Percentiles rank a stretch among this genome's conserved stretches.
These are phyloP conservation scores for Leccinum truebloodii DNA, from an alignment of 768 basidiomycete species.

Conservation along the genomic window DNA sequence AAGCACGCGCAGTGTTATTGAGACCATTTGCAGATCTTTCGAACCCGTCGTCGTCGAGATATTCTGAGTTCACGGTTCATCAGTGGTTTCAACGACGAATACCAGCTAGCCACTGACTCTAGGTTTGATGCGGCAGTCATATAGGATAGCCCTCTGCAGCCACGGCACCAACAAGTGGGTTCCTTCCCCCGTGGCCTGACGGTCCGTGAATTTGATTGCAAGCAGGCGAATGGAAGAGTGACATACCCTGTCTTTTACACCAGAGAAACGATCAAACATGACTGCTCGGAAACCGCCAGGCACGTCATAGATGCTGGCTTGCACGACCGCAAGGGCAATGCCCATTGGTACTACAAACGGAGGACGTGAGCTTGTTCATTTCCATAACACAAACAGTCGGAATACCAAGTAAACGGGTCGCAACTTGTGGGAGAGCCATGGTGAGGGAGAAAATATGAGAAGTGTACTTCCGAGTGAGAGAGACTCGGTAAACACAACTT, in stretches of 20 bases:
- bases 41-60: slow-evolving; percentile 99
- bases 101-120: slow-evolving; percentile 53
- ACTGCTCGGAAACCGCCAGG: slow-evolving; percentile 93
- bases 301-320: slow-evolving; percentile 67
- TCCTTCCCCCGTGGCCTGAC: slow-evolving; percentile 84
- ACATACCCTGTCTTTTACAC: slow-evolving; percentile 77
- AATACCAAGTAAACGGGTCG: slow-evolving; percentile 51
- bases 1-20: slow-evolving; percentile 93
- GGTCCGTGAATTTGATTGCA: not conserved
- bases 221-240: not conserved
- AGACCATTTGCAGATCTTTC: slow-evolving; percentile 98
- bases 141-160: slow-evolving; percentile 94
- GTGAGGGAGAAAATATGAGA: not conserved
- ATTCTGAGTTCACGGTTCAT: slow-evolving; percentile 54
- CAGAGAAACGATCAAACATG: slow-evolving; percentile 97
- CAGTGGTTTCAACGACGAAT: slow-evolving; percentile 5
- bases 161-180: slow-evolving; percentile 96
- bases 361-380: slow-evolving; percentile 12
- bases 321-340: slow-evolving; percentile 41
- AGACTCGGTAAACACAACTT: slow-evolving; percentile 23
- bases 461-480: not conserved
- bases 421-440: slow-evolving; percentile 55
- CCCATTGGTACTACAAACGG: slow-evolving; percentile 37
- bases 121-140: slow-evolving; percentile 97
- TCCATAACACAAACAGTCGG: slow-evolving; percentile 2